phyloP scores from a whole-genome alignment of 208 protist genomes.

The Phytomonas francai region DNA sequence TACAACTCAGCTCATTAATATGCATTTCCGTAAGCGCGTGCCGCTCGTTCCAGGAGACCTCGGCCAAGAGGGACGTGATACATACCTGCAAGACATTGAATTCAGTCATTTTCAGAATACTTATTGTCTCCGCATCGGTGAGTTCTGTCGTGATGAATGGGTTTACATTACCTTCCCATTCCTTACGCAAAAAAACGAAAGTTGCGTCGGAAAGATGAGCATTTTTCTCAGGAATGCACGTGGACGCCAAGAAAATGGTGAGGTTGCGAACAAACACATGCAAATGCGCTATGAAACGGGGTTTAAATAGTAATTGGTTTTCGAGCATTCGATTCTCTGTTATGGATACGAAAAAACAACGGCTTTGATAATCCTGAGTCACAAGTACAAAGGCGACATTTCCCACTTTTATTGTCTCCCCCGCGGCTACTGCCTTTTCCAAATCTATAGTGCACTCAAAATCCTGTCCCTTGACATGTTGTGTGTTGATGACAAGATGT shows the following conservation, averaged over 20 bases:
- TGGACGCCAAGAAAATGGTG: constrained; percentile 18
- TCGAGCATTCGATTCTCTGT: constrained; percentile 17
- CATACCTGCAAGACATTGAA: constrained; percentile 54
- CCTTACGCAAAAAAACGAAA: not conserved
- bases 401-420: not conserved
- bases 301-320: constrained; percentile 20
- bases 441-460: not conserved
- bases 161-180: constrained; percentile 10
- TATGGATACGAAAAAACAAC: not conserved
- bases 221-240: not conserved
- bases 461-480: not conserved
- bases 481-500: not conserved
- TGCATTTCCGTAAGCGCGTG: constrained; percentile 34
- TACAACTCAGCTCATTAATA: constrained; percentile 28
- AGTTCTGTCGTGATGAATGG: constrained; percentile 10
- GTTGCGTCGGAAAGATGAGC: not conserved
- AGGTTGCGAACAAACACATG: constrained; percentile 18
- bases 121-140: constrained; percentile 13
- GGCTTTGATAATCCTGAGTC: not conserved
- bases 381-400: not conserved
- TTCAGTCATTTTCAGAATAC: constrained; percentile 17
- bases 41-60: constrained; percentile 34
- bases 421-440: not conserved
- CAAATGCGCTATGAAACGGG: constrained; percentile 17
- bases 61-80: constrained; percentile 29